phyloP scores from a whole-genome alignment of 192 early-diverging fungal genomes.

The Linderina pennispora region DNA sequence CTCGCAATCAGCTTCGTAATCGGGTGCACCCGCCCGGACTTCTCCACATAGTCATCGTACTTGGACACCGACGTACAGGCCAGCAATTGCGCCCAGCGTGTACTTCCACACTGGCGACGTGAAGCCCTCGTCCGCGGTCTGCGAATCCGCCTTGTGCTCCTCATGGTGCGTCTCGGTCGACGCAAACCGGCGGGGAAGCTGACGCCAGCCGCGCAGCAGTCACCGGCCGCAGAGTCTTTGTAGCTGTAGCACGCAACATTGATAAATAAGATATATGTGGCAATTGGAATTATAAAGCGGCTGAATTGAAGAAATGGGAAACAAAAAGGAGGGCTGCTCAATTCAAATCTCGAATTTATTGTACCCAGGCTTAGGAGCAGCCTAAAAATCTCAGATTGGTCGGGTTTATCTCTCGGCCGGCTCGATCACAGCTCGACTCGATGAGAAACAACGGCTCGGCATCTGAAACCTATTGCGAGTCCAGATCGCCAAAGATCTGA shows the following conservation, averaged over 20 bases:
- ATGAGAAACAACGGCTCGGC: no score
- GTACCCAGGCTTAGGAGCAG: no score
- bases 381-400: no score
- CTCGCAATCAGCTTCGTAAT: conserved; percentile 36
- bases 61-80: conserved; percentile 22
- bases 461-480: no score
- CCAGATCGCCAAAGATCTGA: no score
- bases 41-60: conserved; percentile 44
- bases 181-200: conserved; percentile 24
- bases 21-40: conserved; percentile 37
- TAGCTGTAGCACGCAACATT: conserved; percentile 31
- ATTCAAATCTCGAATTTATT: background rate
- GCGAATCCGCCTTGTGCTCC: conserved; percentile 7
- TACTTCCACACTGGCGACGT: conserved; percentile 42
- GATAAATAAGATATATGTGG: conserved; percentile 3
- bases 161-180: conserved; percentile 19
- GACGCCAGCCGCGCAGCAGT: conserved; percentile 6
- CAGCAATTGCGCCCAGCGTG: conserved; percentile 20
- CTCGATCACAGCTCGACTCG: no score
- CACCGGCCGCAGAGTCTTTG: conserved; percentile 13
- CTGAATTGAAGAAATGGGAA: background rate
- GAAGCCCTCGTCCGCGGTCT: conserved; percentile 32
- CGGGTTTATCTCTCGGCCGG: no score
- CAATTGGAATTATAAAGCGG: background rate
- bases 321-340: background rate